Conservation (phyloP, 768 basidiomycete species). For the Pleurotus djamor region DNA sequence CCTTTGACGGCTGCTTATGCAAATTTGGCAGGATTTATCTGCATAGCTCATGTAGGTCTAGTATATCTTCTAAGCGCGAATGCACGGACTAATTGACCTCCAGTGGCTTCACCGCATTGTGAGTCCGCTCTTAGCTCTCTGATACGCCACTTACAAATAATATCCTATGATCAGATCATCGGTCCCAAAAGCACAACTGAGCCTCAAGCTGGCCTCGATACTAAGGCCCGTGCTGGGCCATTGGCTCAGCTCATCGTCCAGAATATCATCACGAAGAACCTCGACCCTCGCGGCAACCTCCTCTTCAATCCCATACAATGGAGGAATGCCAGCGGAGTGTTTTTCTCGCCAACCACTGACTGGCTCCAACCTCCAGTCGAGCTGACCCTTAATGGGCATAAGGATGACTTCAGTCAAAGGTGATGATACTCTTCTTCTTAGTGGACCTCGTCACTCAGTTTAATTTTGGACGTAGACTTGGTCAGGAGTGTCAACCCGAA, state of each 20-base stretch:
- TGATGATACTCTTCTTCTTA: neutral
- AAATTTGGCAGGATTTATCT: constrained; percentile 41
- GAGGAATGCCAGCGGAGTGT: constrained; percentile 30
- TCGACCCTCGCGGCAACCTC: constrained; percentile 41
- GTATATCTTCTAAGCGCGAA: neutral
- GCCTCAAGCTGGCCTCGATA: constrained; percentile 60
- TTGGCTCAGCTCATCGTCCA: constrained; percentile 34
- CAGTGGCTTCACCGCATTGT: constrained; percentile 39
- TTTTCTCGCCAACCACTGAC: constrained; percentile 25
- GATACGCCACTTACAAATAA: neutral
- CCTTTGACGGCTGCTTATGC: neutral
- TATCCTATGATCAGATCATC: neutral
- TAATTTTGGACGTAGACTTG: constrained; percentile 26
- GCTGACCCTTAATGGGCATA: constrained; percentile 29
- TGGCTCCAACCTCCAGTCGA: constrained; percentile 32
- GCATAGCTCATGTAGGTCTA: constrained; percentile 47
- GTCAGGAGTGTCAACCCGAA: constrained; percentile 44
- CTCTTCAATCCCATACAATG: constrained; percentile 52
- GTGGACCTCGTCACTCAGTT: neutral
- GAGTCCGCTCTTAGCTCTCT: neutral
- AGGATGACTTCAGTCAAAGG: constrained; percentile 28
- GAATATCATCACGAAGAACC: constrained; percentile 32
- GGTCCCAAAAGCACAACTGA: constrained; percentile 44
- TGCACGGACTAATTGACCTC: neutral
- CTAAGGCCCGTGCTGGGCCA: constrained; percentile 31